phyloP scores from a whole-genome alignment of 805 yeast genomes.

The Hanseniaspora hatyaiensis region DNA sequence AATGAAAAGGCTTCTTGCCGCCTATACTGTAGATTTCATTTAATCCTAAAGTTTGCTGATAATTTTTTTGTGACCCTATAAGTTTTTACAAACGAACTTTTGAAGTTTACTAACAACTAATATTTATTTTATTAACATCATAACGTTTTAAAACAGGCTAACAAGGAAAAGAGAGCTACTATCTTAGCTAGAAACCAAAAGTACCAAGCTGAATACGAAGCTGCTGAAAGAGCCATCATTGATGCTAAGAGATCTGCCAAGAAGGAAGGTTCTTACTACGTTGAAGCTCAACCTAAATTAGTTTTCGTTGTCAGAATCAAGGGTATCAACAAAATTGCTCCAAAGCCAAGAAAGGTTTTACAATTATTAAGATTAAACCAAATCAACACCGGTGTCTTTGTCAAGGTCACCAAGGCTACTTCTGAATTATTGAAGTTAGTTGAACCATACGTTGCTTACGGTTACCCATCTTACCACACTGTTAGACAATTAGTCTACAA shows the following conservation, averaged over 20 bases:
- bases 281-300: conserved; percentile 87
- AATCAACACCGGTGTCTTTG: conserved; percentile 91
- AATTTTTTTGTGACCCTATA: no score
- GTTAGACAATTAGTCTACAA: conserved; percentile 87
- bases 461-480: conserved; percentile 90
- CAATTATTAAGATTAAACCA: conserved; percentile 87
- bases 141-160: conserved; percentile 28
- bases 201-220: conserved; percentile 88
- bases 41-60: no score
- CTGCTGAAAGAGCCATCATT: conserved; percentile 78
- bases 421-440: conserved; percentile 81
- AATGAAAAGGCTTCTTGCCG: no score
- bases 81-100: no score
- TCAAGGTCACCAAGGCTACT: conserved; percentile 92
- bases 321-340: conserved; percentile 98
- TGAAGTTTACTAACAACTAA: conserved; percentile 16
- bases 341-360: conserved; percentile 97
- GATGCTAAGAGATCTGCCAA: conserved; percentile 87
- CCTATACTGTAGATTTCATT: no score
- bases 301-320: conserved; percentile 95
- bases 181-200: conserved; percentile 91
- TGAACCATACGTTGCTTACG: conserved; percentile 94
- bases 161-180: conserved; percentile 50
- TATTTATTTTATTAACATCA: neutral
- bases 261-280: conserved; percentile 88